These are phyloP conservation scores for Pelargonium nanum DNA, from an alignment of 345 rosid genomes.

Conservation along the genomic window DNA sequence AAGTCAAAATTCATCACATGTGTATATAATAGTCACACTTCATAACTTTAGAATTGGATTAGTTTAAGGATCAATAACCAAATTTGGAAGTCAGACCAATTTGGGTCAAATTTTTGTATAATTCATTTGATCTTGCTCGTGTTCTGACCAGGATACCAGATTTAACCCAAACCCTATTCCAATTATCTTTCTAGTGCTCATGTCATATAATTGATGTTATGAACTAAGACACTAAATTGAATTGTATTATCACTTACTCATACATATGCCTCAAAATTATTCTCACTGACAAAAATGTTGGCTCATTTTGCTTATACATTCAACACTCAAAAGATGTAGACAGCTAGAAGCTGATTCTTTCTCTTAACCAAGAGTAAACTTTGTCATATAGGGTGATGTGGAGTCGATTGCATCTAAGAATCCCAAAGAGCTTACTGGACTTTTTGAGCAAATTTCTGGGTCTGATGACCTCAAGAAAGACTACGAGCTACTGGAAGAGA, in stretches of 20 bases:
- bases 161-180: not conserved
- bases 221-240: not conserved
- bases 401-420: constrained; percentile 97
- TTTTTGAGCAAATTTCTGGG: constrained; percentile 92
- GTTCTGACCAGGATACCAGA: not conserved
- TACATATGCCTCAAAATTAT: not conserved
- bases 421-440: constrained; percentile 81
- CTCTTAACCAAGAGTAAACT: not conserved
- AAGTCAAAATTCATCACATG: not conserved
- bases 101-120: not conserved
- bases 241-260: not conserved
- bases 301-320: not conserved
- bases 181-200: not conserved
- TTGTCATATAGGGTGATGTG: constrained; percentile 71
- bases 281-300: not conserved
- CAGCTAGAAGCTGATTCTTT: constrained; percentile 1
- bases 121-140: not conserved
- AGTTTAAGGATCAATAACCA: not conserved
- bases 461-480: constrained; percentile 91
- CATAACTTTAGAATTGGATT: not conserved
- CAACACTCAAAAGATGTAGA: not conserved
- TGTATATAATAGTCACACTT: no score
- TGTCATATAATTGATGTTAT: not conserved
- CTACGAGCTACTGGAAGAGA: constrained; percentile 66
- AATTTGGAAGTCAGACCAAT: not conserved